Evolutionary conservation across 495 filamentous ascomycete species (phyloP), one percentile per base, ranked within the genome.

Genomic region (Melanomma pulvis-pyrius): DNA sequence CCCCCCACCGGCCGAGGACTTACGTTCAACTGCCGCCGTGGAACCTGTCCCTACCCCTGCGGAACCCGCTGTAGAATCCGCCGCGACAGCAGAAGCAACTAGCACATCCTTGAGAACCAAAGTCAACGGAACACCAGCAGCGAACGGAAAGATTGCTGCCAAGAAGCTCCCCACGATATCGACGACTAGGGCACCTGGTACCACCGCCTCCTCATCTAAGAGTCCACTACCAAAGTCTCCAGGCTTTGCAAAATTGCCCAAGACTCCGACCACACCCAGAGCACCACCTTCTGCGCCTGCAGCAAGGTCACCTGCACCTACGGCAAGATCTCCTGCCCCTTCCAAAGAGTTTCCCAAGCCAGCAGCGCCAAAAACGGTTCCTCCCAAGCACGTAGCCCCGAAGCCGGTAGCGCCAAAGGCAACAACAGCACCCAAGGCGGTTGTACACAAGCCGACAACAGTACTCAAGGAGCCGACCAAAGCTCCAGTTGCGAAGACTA

Each of bases 161-260:
- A 92, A 86, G 59, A 76, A 67, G 28, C 65, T 66, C 62, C 7
- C 68, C 73, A 76, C 56, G 74, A 61, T 63, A 71, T 59, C 65
- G 80, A 49, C 77, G 80, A 0, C 74, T 78, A 61, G 86, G 83
- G 61, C 78, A 80, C 62, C 72, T 25, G 24, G 28, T n/a, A 28
- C 56, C 41, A 57, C 61, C 32, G 28, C 59, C 30, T 26, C 41
- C 21, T 58, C 70, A 13, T 39, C 66, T 15, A 62, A 63, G 55
- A 72, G 70, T 55, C 61, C 66, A 22, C n/a, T 72, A 19, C 70
- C 70, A 24, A 69, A 67, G 51, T 68, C 69, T n/a, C 69, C 68
- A n/a, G 59, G 61, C 11, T 25, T 34, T 39, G 51, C 63, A 2
- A 61, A 65, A 39, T 25, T 61, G 26, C 59, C 70, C 21, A 70